A percentile compares a stretch with the other conserved stretches of the same genome.
Evolutionary conservation across 768 basidiomycete species (phyloP).

Genomic region (Cystobasidium onofrii): DNA sequence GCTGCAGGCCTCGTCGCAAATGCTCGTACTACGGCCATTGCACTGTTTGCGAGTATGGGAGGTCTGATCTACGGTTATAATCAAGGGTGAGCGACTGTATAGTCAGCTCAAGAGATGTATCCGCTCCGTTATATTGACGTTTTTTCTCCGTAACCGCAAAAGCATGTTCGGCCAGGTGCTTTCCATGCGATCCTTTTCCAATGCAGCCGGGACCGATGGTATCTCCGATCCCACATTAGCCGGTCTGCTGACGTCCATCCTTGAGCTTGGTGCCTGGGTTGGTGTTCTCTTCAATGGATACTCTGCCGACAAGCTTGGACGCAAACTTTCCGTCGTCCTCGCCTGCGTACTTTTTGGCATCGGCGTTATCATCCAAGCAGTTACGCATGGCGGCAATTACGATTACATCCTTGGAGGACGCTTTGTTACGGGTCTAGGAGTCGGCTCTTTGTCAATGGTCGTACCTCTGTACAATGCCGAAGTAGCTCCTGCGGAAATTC

Average conservation of each 20-base stretch:
- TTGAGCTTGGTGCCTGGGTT: constrained; percentile 68
- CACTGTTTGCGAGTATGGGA: constrained; percentile 70
- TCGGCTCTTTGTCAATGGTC: constrained; percentile 72
- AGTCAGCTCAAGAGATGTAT: constrained; percentile 30
- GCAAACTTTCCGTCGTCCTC: constrained; percentile 63
- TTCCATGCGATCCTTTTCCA: constrained; percentile 71
- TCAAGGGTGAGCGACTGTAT: constrained; percentile 53
- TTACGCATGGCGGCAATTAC: constrained; percentile 45
- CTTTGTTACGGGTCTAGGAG: constrained; percentile 69
- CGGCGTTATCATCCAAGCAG: constrained; percentile 66
- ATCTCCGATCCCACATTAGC: constrained; percentile 46
- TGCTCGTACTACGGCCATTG: constrained; percentile 57
- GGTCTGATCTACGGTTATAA: constrained; percentile 59
- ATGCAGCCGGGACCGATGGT: constrained; percentile 49
- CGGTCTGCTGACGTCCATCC: constrained; percentile 66
- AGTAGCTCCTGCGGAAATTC: constrained; percentile 70
- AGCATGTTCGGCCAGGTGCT: constrained; percentile 52
- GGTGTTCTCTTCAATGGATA: constrained; percentile 66
- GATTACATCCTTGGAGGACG: constrained; percentile 63
- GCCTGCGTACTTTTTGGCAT: constrained; percentile 59
- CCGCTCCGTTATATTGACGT: constrained; percentile 14
- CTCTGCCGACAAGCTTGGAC: constrained; percentile 59
- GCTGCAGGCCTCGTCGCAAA: constrained; percentile 57
- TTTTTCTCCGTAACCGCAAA: not conserved
- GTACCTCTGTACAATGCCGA: constrained; percentile 69